Evolutionary conservation across 2,329 filamentous ascomycete species (phyloP).

Genomic region (Periconia macrospinosa): DNA sequence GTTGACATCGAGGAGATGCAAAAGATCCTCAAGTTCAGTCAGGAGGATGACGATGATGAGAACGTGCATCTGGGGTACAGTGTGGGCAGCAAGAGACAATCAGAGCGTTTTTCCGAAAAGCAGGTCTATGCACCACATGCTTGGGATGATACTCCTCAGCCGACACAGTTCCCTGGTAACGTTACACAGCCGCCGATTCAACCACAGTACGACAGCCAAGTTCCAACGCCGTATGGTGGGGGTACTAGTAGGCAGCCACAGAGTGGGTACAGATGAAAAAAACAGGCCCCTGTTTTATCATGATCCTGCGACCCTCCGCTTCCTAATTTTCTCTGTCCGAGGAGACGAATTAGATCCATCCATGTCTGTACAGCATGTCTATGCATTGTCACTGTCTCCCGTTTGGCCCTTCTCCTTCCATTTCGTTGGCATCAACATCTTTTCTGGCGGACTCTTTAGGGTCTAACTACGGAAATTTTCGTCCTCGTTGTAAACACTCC

Average conservation of each 20-base stretch:
- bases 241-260: constrained; percentile 1
- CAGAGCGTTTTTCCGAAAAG: neutral
- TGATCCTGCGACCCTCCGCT: neutral
- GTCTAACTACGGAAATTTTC: too few species aligned
- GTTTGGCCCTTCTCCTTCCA: too few species aligned
- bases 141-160: neutral
- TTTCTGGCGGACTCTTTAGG: too few species aligned
- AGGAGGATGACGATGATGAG: neutral
- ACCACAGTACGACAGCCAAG: constrained; percentile 4
- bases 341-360: too few species aligned
- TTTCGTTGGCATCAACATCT: too few species aligned
- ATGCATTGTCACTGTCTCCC: too few species aligned
- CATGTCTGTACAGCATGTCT: too few species aligned
- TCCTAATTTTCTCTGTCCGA: too few species aligned
- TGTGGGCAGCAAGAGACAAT: neutral
- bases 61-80: neutral
- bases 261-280: neutral
- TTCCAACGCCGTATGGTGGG: constrained; percentile 5
- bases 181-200: neutral
- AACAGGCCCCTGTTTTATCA: neutral
- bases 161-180: neutral
- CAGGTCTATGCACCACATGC: neutral
- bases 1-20: constrained; percentile 65
- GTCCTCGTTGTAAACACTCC: too few species aligned
- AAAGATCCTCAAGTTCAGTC: constrained; percentile 43